phyloP scores from a whole-genome alignment of 2,329 filamentous ascomycete species.

The Pezicula rhizophila region DNA sequence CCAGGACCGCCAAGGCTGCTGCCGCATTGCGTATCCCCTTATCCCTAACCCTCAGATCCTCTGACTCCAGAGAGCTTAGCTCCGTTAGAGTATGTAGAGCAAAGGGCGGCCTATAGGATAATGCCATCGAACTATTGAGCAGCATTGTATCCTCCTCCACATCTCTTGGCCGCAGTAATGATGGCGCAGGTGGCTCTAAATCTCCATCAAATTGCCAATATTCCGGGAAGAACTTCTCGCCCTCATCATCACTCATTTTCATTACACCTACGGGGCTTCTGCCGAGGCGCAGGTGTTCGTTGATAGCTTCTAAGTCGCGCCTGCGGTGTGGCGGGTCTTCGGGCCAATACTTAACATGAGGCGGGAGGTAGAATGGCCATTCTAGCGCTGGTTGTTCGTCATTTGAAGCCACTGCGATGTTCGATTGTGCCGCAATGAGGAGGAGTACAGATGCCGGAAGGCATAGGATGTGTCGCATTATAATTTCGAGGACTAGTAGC shows the following conservation, averaged over 20 bases:
- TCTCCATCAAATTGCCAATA: conserved; percentile 41
- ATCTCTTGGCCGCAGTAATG: conserved; percentile 12
- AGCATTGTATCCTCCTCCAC: conserved; percentile 14
- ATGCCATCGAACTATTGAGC: conserved; percentile 14
- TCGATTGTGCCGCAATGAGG: conserved; percentile 35
- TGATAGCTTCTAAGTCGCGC: conserved; percentile 32
- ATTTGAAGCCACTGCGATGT: conserved; percentile 26
- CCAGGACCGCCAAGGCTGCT: conserved; percentile 41
- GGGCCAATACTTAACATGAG: conserved; percentile 39
- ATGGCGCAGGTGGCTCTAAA: conserved; percentile 4
- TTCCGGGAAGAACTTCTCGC: conserved; percentile 68
- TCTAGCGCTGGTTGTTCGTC: conserved; percentile 16
- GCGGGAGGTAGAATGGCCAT: conserved; percentile 41
- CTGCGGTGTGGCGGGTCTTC: conserved; percentile 38
- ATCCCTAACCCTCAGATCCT: conserved; percentile 12
- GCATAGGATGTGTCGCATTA: conserved; percentile 36
- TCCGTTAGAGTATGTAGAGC: conserved; percentile 37
- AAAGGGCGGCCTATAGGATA: conserved; percentile 44
- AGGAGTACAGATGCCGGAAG: conserved; percentile 40
- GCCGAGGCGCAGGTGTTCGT: conserved; percentile 31
- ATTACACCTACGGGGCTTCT: conserved; percentile 54
- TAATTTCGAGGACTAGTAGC: background rate
- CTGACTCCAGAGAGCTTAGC: background rate
- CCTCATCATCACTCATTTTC: conserved; percentile 66
- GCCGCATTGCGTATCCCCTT: conserved; percentile 7